Conservation (phyloP, 306 rosid genomes). For the Casuarina cunninghamiana region DNA sequence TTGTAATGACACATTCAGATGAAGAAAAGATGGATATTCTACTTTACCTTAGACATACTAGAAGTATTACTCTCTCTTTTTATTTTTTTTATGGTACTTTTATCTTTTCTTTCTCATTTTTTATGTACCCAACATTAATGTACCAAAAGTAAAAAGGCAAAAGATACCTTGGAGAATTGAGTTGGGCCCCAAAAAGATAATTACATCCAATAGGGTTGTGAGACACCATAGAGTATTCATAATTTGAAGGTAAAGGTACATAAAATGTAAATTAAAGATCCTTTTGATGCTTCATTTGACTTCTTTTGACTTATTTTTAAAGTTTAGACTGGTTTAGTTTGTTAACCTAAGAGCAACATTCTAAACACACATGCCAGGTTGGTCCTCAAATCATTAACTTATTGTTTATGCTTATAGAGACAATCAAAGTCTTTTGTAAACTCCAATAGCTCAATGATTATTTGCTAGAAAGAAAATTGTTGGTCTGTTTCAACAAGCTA, state of each 20-base stretch:
- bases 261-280: neutral
- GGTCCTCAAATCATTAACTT: conserved; percentile 24
- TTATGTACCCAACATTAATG: no score
- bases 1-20: neutral
- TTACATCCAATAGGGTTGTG: neutral
- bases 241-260: neutral
- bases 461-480: neutral
- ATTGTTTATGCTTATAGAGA: conserved; percentile 25
- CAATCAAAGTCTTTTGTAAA: conserved; percentile 37
- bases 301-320: neutral
- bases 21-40: no score
- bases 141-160: no score
- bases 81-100: no score
- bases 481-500: neutral
- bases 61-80: no score
- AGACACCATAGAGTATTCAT: neutral
- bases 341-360: neutral
- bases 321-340: conserved; percentile 12
- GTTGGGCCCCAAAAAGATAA: neutral
- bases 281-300: neutral
- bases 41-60: no score
- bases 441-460: conserved; percentile 39
- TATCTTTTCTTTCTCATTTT: no score
- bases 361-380: conserved; percentile 10
- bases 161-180: no score